Evolutionary conservation across 1,139 yeast genomes (phyloP), one percentile per base, ranked within the genome.

Genomic region (Pichia sp.): DNA sequence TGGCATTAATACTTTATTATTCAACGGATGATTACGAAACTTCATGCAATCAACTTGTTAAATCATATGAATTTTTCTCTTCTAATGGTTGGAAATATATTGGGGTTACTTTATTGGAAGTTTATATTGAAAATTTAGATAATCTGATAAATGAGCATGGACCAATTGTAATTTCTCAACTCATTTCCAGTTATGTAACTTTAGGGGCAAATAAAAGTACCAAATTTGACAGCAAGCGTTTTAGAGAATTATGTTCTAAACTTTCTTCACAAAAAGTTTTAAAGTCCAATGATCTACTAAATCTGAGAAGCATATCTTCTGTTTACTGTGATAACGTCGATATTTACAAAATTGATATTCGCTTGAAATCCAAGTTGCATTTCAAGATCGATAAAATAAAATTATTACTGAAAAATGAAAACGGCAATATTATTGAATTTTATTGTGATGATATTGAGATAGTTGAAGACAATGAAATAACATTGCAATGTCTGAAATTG

Each of bases 21-120:
- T 80, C 79, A 51, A 31, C 50, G 1, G 66, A 73, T 1, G 73
- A 83, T 39, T 83, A 78, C 53, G 70, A 71, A 35, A 74, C 74
- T 38, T 85, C 96, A 1, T 45, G 40, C 8, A 47, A 50, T 22
- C 76, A 84, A 8, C 66, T 90, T 9, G 78, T 79, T 39, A 76
- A 80, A 24, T 78, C 94, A 3, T 87, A 86, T 40, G 78, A 76
- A 35, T 77, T 79, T 48, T 87, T 83, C 56, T 70, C 76, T 20
- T 62, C 72, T 27, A 76, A 82, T 46, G 87, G 89, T 1, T 89
- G 97, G 96, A 75, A 74, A 47, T 67, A 70, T 36, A 76, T 89
- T 59, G 87, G 95, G 0, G 74, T 80, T 1, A 65, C 75, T 22
- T 63, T 90, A 22, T 66, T 86, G 35, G 79, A 78, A 52, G 68